A percentile compares a stretch with the other conserved stretches of the same genome.
Conservation (phyloP, 306 rosid species). For the Lablab purpureus region DNA sequence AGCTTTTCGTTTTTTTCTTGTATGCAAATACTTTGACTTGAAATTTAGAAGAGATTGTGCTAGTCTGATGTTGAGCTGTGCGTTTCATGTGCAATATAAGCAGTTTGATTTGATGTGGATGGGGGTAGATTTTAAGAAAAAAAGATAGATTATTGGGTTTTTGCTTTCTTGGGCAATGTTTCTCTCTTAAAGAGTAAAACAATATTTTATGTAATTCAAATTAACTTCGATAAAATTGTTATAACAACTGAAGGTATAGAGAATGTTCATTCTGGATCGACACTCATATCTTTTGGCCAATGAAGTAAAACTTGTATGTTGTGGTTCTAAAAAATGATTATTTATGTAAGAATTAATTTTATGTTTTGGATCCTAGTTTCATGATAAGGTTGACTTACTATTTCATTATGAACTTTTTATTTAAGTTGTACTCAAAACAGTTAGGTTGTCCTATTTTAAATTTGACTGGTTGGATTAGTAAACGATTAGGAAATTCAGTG, state of each 20-base stretch:
- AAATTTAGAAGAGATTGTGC: not conserved
- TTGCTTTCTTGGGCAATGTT: no score
- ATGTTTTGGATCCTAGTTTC: not conserved
- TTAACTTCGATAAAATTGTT: no score
- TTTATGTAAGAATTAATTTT: not conserved
- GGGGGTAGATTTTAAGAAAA: constrained; percentile 1
- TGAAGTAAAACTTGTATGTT: not conserved
- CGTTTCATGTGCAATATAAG: not conserved
- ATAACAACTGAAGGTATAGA: no score
- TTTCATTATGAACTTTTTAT: no score
- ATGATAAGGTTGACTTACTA: not conserved
- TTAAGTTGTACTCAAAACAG: no score
- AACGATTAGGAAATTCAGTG: not conserved
- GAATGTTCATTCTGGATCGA: no score
- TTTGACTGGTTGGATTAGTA: not conserved
- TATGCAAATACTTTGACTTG: not conserved
- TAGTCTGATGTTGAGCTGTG: not conserved
- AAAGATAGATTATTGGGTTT: constrained; percentile 7
- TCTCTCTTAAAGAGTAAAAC: no score
- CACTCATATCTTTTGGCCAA: no score
- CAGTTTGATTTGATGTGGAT: not conserved
- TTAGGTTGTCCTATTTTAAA: no score
- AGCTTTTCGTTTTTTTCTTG: constrained; percentile 1
- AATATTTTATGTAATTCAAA: no score
- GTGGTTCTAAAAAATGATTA: not conserved